Evolutionary conservation across 306 rosid species (phyloP).

Genomic region (Cajanus cajan): DNA sequence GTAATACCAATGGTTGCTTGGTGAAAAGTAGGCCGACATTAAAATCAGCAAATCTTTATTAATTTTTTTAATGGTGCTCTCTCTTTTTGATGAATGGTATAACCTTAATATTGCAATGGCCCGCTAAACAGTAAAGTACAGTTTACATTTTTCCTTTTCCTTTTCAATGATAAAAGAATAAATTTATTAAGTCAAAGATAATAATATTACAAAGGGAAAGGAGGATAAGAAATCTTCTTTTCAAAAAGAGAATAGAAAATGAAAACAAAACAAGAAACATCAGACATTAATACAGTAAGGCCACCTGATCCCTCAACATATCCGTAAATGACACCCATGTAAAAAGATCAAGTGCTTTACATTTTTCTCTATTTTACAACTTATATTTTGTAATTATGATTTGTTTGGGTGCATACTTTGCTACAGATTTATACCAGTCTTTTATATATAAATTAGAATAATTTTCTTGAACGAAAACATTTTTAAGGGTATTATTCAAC

Average conservation of each 20-base stretch:
- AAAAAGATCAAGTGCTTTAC: background rate
- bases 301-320: background rate
- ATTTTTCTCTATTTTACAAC: constrained; percentile 8
- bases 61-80: background rate
- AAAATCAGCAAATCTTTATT: constrained; percentile 7
- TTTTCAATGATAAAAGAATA: background rate
- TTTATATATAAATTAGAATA: too few relatives aligned
- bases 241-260: background rate
- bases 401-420: background rate
- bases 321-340: background rate
- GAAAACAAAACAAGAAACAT: background rate
- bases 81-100: constrained; percentile 6
- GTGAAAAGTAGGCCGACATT: background rate
- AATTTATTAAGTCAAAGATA: constrained; percentile 6
- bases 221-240: background rate
- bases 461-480: too few relatives aligned
- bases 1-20: constrained; percentile 21
- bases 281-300: background rate
- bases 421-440: background rate
- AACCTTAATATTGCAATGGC: background rate
- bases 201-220: background rate
- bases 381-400: constrained; percentile 17
- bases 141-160: background rate
- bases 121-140: background rate
- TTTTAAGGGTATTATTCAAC: too few relatives aligned